phyloP scores from a whole-genome alignment of 1,139 yeast genomes.

The Suhomyces guaymorum region DNA sequence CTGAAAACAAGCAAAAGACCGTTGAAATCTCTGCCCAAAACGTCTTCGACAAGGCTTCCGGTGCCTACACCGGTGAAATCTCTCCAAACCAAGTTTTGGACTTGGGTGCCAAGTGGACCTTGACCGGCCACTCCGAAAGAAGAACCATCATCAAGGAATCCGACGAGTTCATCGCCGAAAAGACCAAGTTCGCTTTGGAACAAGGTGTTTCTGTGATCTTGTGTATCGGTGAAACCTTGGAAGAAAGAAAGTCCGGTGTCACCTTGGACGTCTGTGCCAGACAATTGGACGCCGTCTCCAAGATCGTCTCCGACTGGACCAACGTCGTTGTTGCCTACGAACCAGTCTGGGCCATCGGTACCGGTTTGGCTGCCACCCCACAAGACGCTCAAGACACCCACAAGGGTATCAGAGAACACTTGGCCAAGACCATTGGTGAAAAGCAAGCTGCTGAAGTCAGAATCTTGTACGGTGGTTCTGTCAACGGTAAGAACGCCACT shows the following conservation, averaged over 20 bases:
- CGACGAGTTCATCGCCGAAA: slow-evolving; percentile 89
- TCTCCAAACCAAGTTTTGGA: slow-evolving; percentile 88
- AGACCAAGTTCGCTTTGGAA: slow-evolving; percentile 92
- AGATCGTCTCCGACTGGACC: slow-evolving; percentile 85
- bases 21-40: slow-evolving; percentile 90
- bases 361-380: slow-evolving; percentile 98
- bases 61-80: slow-evolving; percentile 98
- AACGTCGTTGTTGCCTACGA: slow-evolving; percentile 95
- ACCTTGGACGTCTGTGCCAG: slow-evolving; percentile 86
- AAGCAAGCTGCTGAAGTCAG: slow-evolving; percentile 76
- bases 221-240: slow-evolving; percentile 96
- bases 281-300: slow-evolving; percentile 88
- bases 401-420: slow-evolving; percentile 80
- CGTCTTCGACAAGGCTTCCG: slow-evolving; percentile 80
- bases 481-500: slow-evolving; percentile 89
- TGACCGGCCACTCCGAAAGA: slow-evolving; percentile 98
- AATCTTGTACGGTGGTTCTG: slow-evolving; percentile 98
- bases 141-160: slow-evolving; percentile 89
- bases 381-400: slow-evolving; percentile 97
- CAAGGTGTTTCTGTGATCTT: slow-evolving; percentile 85
- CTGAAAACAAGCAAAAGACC: slow-evolving; percentile 65
- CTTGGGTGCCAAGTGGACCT: slow-evolving; percentile 91
- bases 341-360: slow-evolving; percentile 99
- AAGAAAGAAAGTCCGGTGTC: slow-evolving; percentile 86
- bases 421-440: slow-evolving; percentile 73